Evolutionary conservation across 78 protist species (phyloP), one percentile per base, ranked within the genome.

Genomic region (Bodo saltans): DNA sequence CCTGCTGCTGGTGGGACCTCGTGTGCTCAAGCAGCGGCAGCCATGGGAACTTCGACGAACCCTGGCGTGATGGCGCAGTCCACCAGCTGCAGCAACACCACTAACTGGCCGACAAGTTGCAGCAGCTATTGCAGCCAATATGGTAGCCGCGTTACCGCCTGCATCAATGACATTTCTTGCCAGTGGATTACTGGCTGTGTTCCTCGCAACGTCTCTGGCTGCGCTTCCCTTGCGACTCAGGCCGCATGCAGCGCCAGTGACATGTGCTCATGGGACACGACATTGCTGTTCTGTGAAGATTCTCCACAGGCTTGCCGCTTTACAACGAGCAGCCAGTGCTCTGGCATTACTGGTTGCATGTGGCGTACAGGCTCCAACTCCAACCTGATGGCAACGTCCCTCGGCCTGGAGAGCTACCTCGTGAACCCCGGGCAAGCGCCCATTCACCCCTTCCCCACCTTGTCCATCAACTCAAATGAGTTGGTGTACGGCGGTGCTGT

Each of bases 211-310:
- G 8, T 47, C 60, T 17, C n/a, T 17, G 60, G 60, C 60, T 76
- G 81, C 81, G 37, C 34, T 12, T 1, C 60, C 35, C 37, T 76
- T 28, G 52, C 3, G 12, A 1, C 34, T 26, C 17, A 4, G 34
- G 11, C 8, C 60, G 1, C 17, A 8, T 4, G 81, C 52, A 25
- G 8, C 8, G 32, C 4, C 42, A 40, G 8, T 12, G 29, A 47
- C 67, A 11, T 30, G 42, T 76, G 81, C 81, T 32, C 3, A 1
- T 76, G 81, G 81, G 60, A 40, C 81, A 32, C 67, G 53, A 40
- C 52, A 3, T 35, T 21, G 1, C 69, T 23, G n/a, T 47, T 47
- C 60, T 47, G 60, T 17, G 17, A 23, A 8, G 60, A 47, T 8
- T 23, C 17, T 17, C 8, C 17, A 8, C n/a, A 17, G n/a, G 60